Percentiles rank a stretch among this genome's conserved stretches.
These are phyloP conservation scores for Populus tremula DNA, from an alignment of 345 rosid genomes.

Conservation along the genomic window DNA sequence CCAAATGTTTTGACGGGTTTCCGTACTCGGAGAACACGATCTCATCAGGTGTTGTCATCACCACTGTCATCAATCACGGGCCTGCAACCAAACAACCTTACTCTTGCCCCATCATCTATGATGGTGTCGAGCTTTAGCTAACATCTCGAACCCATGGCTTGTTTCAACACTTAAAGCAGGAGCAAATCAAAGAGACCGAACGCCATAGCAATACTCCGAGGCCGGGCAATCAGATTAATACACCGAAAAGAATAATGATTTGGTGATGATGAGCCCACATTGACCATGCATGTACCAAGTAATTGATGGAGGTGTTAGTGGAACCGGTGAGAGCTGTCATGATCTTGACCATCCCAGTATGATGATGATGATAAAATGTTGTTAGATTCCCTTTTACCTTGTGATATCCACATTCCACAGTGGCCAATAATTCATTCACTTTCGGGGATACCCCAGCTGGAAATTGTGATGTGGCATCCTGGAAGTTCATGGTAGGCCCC, in stretches of 20 bases:
- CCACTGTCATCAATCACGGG: neutral
- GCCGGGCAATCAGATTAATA: neutral
- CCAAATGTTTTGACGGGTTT: neutral
- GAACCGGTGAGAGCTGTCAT: conserved; percentile 24
- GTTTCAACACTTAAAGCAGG: neutral
- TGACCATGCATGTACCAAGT: neutral
- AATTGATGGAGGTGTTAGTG: conserved; percentile 2
- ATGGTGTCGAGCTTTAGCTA: neutral
- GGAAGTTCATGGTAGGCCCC: conserved; percentile 2
- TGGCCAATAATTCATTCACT: conserved; percentile 44
- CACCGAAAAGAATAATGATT: neutral
- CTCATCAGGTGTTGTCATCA: neutral
- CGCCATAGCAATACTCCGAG: neutral
- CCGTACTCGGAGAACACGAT: neutral
- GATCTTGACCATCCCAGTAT: conserved; percentile 2
- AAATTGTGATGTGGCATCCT: conserved; percentile 16
- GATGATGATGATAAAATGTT: neutral
- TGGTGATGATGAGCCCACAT: neutral
- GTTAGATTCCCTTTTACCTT: conserved; percentile 20
- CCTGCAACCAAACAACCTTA: neutral
- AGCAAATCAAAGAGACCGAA: neutral
- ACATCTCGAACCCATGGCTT: neutral
- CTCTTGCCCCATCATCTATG: neutral
- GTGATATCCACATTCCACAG: neutral
- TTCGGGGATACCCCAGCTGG: conserved; percentile 55